Base-by-base conservation (phyloP, 495 filamentous ascomycete species). In the Hypoxylon crocopeplum region DNA sequence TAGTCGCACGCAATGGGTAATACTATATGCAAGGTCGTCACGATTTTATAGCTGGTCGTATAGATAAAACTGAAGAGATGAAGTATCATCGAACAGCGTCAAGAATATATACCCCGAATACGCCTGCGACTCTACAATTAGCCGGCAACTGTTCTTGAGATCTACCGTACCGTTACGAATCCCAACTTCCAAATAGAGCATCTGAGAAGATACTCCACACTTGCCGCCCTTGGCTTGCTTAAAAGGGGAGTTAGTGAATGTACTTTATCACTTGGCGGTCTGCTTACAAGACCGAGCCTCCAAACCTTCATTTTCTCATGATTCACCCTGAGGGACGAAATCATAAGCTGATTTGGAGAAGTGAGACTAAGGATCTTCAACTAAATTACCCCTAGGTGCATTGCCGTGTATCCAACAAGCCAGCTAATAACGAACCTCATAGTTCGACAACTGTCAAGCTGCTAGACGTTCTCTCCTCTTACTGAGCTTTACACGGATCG, bases 111-210 rank as follows among this genome's bases (percentile, higher is more conserved):
- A 7, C 45, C 45, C 22, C 45, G 13, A 49, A 34, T 20, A 21
- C 22, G 11, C n/a, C 25, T 39, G 33, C 34, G 37, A 48, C 16
- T 38, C 15, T 34, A 21, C 40, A 53, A 58, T 64, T 64, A 64
- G 54, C 60, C 60, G 54, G 22, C 13, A 49, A 20, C 20, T 12
- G 19, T 10, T 30, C 20, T 44, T 6, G 12, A 30, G 29, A 55
- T 55, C 30, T 61, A 48, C 57, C 57, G 49, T 61, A 48, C 57
- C 57, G 49, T 55, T 29, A 27, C 7, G 32, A 25, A 54, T 30
- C 15, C 33, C 42, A 49, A 40, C 53, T 33, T 53, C 53, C 48
- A 33, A 48, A 58, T 60, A 44, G 42, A 55, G 61, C 10, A 55
- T 64, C 16, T 29, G 48, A 34, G 41, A 53, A 19, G 21, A 7